phyloP scores from a whole-genome alignment of 2,329 filamentous ascomycete genomes.

The Verticillium tricorpus region DNA sequence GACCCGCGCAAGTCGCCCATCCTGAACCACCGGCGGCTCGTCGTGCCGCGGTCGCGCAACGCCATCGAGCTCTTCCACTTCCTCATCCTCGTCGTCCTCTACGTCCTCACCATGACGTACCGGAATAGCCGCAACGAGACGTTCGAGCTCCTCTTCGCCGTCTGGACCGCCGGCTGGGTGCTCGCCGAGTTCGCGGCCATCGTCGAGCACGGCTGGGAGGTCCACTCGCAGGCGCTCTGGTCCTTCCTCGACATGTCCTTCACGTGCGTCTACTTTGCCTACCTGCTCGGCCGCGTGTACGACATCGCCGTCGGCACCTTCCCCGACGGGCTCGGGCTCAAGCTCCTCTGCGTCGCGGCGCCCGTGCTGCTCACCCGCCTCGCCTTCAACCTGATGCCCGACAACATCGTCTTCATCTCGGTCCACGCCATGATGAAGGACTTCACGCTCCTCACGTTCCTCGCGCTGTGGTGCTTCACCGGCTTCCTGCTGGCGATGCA shows the following conservation, averaged over 20 bases:
- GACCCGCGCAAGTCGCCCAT: constrained; percentile 70
- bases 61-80: constrained; percentile 74
- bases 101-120: constrained; percentile 67
- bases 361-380: constrained; percentile 73
- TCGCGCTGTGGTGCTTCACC: constrained; percentile 79
- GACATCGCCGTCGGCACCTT: constrained; percentile 48
- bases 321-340: constrained; percentile 62
- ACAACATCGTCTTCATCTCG: constrained; percentile 79
- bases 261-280: constrained; percentile 64
- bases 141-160: constrained; percentile 61
- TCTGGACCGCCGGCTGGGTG: constrained; percentile 76
- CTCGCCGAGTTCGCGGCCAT: constrained; percentile 75
- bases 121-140: constrained; percentile 52
- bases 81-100: constrained; percentile 61
- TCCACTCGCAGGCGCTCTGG: constrained; percentile 86
- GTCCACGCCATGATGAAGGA: constrained; percentile 81
- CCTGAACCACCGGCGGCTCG: constrained; percentile 79
- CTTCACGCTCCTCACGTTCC: constrained; percentile 68
- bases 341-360: constrained; percentile 72
- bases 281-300: constrained; percentile 63
- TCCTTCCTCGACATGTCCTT: constrained; percentile 84
- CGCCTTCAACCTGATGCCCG: constrained; percentile 77
- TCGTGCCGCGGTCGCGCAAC: constrained; percentile 75
- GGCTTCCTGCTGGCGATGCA: constrained; percentile 76
- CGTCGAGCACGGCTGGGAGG: constrained; percentile 65